These are phyloP conservation scores for Ophiostoma perfectum DNA, from an alignment of 2,329 filamentous ascomycete species.

Conservation along the genomic window DNA sequence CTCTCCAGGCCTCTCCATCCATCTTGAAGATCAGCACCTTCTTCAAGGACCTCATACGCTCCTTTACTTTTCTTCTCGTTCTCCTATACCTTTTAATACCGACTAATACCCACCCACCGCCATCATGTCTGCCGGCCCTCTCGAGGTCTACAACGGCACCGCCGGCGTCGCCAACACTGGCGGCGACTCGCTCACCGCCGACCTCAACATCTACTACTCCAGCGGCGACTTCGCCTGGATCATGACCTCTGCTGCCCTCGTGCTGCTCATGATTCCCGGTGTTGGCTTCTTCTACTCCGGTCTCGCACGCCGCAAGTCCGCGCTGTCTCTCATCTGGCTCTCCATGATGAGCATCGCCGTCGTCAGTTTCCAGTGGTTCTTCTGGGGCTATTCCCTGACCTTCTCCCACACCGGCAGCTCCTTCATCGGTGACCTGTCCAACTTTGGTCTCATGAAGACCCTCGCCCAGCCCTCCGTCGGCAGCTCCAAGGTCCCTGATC, in stretches of 20 bases:
- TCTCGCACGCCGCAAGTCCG: constrained; percentile 81
- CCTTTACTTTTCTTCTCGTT: background rate
- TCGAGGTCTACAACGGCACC: constrained; percentile 46
- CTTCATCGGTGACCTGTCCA: constrained; percentile 73
- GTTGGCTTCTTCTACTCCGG: constrained; percentile 95
- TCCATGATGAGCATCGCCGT: constrained; percentile 75
- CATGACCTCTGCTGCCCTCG: constrained; percentile 73
- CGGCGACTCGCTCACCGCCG: constrained; percentile 53
- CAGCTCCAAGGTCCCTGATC: constrained; percentile 65
- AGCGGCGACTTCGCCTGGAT: constrained; percentile 80
- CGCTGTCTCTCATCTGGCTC: constrained; percentile 78
- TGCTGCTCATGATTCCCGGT: constrained; percentile 87
- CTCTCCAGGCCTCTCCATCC: background rate
- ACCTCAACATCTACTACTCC: constrained; percentile 79
- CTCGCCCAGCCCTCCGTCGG: constrained; percentile 71
- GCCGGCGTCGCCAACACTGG: constrained; percentile 42
- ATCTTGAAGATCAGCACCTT: constrained; percentile 14
- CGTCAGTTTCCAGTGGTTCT: constrained; percentile 89
- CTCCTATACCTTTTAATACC: background rate
- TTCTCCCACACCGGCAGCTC: constrained; percentile 74
- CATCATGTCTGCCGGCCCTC: constrained; percentile 27
- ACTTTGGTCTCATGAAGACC: constrained; percentile 76
- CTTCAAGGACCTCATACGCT: constrained; percentile 15
- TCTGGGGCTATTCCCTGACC: constrained; percentile 85
- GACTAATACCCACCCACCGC: background rate